A percentile compares a stretch with the other conserved stretches of the same genome.
Conservation (phyloP, 768 basidiomycete species). For the Kwoniella newhampshirensis region DNA sequence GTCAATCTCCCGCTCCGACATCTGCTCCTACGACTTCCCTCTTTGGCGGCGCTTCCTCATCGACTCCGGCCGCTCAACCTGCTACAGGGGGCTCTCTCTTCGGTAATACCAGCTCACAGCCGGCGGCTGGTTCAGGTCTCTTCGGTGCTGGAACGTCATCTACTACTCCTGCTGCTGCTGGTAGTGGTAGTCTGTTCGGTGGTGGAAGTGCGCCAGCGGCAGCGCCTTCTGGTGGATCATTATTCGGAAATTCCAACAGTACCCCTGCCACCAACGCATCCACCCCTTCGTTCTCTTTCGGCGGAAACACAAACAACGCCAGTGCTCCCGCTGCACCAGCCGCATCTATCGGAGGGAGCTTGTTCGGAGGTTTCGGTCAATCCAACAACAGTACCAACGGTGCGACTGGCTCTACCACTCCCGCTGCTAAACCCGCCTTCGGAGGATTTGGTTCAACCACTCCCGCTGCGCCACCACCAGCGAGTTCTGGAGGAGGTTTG, state of each 20-base stretch:
- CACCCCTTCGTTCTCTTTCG: conserved; percentile 22
- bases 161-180: conserved; percentile 5
- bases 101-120: conserved; percentile 16
- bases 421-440: conserved; percentile 39
- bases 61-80: conserved; percentile 9
- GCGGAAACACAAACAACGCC: conserved; percentile 2
- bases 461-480: conserved; percentile 34
- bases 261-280: conserved; percentile 6
- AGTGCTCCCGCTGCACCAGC: conserved; percentile 10
- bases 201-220: conserved; percentile 12
- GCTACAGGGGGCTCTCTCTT: conserved; percentile 17
- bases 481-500: conserved; percentile 19
- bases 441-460: conserved; percentile 39
- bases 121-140: conserved; percentile 11
- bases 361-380: conserved; percentile 32
- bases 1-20: conserved; percentile 14
- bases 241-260: conserved; percentile 21
- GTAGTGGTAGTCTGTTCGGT: conserved; percentile 21
- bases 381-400: background rate
- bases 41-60: conserved; percentile 9
- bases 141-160: conserved; percentile 16
- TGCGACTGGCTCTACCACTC: conserved; percentile 35
- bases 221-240: conserved; percentile 10
- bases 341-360: conserved; percentile 18
- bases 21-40: conserved; percentile 17